Percentiles rank a stretch among this genome's conserved stretches.
Evolutionary conservation across 352 stramenopile genomes (phyloP).

Genomic region (Globisporangium spinosum): DNA sequence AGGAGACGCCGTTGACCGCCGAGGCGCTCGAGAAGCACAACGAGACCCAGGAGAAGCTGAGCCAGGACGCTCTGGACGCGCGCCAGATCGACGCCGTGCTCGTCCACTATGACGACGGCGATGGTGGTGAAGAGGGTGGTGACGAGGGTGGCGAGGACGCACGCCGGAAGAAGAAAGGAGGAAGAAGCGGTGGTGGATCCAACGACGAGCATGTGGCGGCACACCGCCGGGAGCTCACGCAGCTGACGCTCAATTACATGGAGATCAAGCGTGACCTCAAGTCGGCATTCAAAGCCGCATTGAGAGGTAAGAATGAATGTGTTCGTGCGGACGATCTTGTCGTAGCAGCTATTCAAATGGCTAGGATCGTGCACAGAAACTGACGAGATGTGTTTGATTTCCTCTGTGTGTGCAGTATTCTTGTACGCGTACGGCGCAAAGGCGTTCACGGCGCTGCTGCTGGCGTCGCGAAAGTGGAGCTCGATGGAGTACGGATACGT

Average conservation of each 20-base stretch:
- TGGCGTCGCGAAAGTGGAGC: conserved; percentile 79
- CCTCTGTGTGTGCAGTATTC: conserved; percentile 32
- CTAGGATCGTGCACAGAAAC: background rate
- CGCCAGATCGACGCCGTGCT: conserved; percentile 9
- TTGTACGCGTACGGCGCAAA: conserved; percentile 79
- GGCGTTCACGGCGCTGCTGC: conserved; percentile 71
- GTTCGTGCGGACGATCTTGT: background rate
- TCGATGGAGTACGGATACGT: conserved; percentile 72
- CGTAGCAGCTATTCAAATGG: background rate
- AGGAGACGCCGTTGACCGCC: conserved; percentile 47
- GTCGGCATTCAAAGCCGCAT: conserved; percentile 40
- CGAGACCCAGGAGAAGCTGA: conserved; percentile 28
- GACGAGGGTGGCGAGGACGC: background rate
- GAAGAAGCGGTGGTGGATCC: conserved; percentile 15
- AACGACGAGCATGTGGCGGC: conserved; percentile 28
- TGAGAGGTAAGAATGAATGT: conserved; percentile 21
- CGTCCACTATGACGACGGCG: background rate
- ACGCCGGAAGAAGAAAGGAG: background rate
- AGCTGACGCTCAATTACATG: conserved; percentile 28
- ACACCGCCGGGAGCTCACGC: conserved; percentile 34
- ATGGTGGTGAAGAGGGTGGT: too few species aligned
- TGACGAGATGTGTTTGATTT: background rate
- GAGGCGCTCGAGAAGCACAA: conserved; percentile 67
- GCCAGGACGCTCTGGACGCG: background rate
- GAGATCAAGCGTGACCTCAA: conserved; percentile 45